Conservation (phyloP, 371 early-diverging fungal species). For the Mortierella sp. region DNA sequence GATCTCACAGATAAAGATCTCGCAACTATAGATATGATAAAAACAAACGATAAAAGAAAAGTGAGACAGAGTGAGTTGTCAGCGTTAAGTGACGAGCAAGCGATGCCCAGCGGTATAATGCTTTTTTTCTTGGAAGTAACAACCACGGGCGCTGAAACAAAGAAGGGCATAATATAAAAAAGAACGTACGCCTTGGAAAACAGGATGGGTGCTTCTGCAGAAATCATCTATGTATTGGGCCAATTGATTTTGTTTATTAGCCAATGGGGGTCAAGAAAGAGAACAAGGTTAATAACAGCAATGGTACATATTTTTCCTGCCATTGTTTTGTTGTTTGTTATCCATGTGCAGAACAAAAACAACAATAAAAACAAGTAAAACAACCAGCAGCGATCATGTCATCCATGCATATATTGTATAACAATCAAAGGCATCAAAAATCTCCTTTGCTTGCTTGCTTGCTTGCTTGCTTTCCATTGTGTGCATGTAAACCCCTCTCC, state of each 20-base stretch:
- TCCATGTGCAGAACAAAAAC: not conserved
- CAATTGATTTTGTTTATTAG: not conserved
- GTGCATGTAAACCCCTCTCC: not conserved
- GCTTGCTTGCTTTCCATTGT: not conserved
- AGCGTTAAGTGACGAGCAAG: constrained; percentile 56
- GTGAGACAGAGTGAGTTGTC: constrained; percentile 71
- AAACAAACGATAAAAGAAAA: constrained; percentile 80
- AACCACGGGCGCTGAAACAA: not conserved
- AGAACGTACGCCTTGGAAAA: constrained; percentile 59
- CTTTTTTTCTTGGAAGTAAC: not conserved
- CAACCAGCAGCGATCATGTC: not conserved
- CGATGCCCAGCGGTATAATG: not conserved
- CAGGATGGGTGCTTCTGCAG: constrained; percentile 71
- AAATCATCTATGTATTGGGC: constrained; percentile 72
- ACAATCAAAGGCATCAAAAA: not conserved
- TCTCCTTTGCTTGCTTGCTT: not conserved
- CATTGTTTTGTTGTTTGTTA: not conserved
- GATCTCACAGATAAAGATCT: constrained; percentile 93
- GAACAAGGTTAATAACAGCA: constrained; percentile 1
- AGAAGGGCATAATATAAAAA: not conserved
- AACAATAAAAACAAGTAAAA: not conserved
- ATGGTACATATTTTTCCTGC: not conserved
- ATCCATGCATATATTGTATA: not conserved
- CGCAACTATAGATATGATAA: constrained; percentile 78
- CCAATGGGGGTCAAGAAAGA: not conserved